Evolutionary conservation across 768 basidiomycete genomes (phyloP).

Genomic region (Boletus rubropictus): DNA sequence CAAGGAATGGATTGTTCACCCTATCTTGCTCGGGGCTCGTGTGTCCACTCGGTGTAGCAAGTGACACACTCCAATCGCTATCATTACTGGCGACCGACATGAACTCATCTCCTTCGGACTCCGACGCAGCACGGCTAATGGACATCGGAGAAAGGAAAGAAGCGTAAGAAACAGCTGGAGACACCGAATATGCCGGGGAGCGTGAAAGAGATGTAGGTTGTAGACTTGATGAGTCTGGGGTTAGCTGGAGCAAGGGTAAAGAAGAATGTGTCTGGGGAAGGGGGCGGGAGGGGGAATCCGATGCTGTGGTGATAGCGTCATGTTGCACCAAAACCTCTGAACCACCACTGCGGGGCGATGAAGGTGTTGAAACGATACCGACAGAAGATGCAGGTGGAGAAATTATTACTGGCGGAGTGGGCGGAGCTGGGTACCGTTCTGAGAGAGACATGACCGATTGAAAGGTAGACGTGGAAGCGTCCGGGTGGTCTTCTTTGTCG

Average conservation of each 20-base stretch:
- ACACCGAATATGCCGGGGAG: constrained; percentile 5
- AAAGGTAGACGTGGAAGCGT: background rate
- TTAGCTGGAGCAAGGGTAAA: constrained; percentile 14
- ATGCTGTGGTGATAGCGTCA: background rate
- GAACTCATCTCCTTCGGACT: constrained; percentile 24
- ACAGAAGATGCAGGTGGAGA: constrained; percentile 25
- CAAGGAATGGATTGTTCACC: constrained; percentile 20
- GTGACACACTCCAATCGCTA: constrained; percentile 11
- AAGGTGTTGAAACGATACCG: constrained; percentile 19
- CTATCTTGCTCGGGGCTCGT: constrained; percentile 3
- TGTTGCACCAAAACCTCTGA: constrained; percentile 13
- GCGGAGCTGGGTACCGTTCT: constrained; percentile 28
- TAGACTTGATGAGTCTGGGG: background rate
- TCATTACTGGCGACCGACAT: constrained; percentile 20
- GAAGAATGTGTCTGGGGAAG: background rate
- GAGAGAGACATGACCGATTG: constrained; percentile 23
- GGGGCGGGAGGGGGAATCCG: background rate
- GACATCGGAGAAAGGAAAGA: constrained; percentile 26
- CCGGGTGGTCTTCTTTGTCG: background rate
- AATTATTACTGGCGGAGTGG: constrained; percentile 25
- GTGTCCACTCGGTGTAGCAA: background rate
- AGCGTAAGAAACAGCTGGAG: constrained; percentile 17
- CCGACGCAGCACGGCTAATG: constrained; percentile 13
- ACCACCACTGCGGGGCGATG: constrained; percentile 15
- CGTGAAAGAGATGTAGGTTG: constrained; percentile 1